phyloP scores from a whole-genome alignment of 257 asterid genomes.

The Solanum piurae region DNA sequence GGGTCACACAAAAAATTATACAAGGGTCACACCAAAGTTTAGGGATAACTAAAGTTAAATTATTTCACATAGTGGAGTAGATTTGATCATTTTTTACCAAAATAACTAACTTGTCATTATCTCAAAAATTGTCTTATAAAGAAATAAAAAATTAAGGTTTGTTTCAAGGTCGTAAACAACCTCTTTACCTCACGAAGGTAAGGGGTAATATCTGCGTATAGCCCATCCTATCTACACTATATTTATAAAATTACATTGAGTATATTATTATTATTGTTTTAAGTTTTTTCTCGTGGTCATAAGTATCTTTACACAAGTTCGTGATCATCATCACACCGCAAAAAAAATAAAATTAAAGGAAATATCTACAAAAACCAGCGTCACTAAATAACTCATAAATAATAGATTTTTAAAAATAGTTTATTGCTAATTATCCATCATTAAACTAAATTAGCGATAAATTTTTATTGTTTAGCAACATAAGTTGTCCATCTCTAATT shows the following conservation, averaged over 20 bases:
- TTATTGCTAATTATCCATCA: background rate
- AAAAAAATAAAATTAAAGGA: background rate
- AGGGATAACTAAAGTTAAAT: background rate
- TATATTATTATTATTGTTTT: background rate
- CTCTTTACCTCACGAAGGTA: accelerated
- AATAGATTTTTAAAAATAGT: background rate
- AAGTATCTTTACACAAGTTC: background rate
- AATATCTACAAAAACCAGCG: background rate
- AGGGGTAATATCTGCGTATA: background rate
- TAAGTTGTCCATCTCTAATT: background rate
- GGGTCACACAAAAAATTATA: background rate
- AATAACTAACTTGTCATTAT: background rate
- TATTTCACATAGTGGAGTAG: background rate
- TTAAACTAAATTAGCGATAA: background rate
- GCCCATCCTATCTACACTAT: accelerated
- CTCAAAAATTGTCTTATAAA: background rate
- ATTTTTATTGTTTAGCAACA: background rate
- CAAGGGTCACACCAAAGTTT: background rate
- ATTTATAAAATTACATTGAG: background rate
- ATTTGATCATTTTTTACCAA: background rate
- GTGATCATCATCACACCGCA: background rate
- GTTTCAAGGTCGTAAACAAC: background rate
- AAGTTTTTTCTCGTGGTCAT: background rate
- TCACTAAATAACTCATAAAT: background rate
- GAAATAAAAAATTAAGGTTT: background rate